Percentiles rank a stretch among this genome's conserved stretches.
Evolutionary conservation across 2,329 filamentous ascomycete genomes (phyloP).

Genomic region (Claviceps pusilla): DNA sequence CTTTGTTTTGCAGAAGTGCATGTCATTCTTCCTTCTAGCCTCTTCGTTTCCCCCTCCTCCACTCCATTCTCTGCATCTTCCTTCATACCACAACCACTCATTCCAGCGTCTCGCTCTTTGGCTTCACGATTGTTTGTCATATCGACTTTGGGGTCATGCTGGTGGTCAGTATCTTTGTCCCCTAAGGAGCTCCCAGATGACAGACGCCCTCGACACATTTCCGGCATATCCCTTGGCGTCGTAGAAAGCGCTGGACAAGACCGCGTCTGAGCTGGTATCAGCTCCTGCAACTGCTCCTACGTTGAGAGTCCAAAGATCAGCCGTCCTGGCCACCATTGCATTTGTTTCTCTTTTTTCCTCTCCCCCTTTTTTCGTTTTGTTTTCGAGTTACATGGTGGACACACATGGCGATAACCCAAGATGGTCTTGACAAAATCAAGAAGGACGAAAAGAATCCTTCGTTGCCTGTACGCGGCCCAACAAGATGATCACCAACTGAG

Average conservation of each 20-base stretch:
- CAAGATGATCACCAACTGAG: slow-evolving; percentile 24
- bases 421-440: slow-evolving; percentile 15
- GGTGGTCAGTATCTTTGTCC: slow-evolving; percentile 6
- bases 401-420: slow-evolving; percentile 3
- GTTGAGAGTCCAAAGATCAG: neutral
- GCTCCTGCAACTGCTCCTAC: neutral
- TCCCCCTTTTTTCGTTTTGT: neutral
- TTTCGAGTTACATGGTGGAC: slow-evolving; percentile 1
- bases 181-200: neutral
- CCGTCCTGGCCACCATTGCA: neutral
- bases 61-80: neutral
- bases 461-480: slow-evolving; percentile 18
- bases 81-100: slow-evolving; percentile 2
- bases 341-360: neutral
- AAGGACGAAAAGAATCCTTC: slow-evolving; percentile 23
- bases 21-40: neutral
- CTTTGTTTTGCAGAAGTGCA: neutral
- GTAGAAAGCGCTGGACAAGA: neutral
- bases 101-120: slow-evolving; percentile 4
- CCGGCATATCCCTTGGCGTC: neutral
- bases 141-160: slow-evolving; percentile 5
- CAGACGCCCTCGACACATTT: neutral
- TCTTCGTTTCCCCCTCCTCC: neutral
- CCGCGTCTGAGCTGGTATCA: neutral
- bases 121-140: slow-evolving; percentile 5